phyloP scores from a whole-genome alignment of 2,329 filamentous ascomycete species.

The Microdochium paspali region DNA sequence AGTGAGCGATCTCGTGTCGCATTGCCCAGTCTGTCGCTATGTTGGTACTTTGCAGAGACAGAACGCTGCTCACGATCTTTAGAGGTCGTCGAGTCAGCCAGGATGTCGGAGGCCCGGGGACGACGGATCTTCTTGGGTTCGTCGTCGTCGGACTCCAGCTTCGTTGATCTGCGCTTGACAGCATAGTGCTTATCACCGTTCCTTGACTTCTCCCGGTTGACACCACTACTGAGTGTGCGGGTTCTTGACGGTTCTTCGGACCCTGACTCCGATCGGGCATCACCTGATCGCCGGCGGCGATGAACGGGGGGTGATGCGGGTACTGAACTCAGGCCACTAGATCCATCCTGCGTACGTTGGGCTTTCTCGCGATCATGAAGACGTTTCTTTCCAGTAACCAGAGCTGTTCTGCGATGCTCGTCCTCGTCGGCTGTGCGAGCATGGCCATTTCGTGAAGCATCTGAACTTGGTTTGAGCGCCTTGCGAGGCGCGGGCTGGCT shows the following conservation, averaged over 20 bases:
- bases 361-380: conserved; percentile 30
- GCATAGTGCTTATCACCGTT: conserved; percentile 35
- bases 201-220: conserved; percentile 35
- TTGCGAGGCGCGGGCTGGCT: conserved; percentile 20
- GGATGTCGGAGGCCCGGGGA: conserved; percentile 37
- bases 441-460: conserved; percentile 14
- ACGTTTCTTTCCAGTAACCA: conserved; percentile 41
- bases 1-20: conserved; percentile 36
- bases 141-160: conserved; percentile 49
- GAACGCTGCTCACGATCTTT: conserved; percentile 22
- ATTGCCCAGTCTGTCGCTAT: conserved; percentile 18
- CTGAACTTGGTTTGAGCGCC: conserved; percentile 23
- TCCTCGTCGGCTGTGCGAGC: conserved; percentile 20
- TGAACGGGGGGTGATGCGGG: conserved; percentile 43
- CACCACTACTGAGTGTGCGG: conserved; percentile 31
- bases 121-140: conserved; percentile 45
- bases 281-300: conserved; percentile 28
- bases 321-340: conserved; percentile 49
- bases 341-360: conserved; percentile 37
- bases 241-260: conserved; percentile 37
- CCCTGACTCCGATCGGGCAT: conserved; percentile 40
- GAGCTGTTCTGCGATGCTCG: conserved; percentile 6
- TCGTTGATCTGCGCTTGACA: conserved; percentile 44
- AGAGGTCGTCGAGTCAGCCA: conserved; percentile 23
- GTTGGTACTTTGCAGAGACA: conserved; percentile 19